Evolutionary conservation across 768 basidiomycete genomes (phyloP), one percentile per base, ranked within the genome.

Genomic region (Termitomyces sp.): DNA sequence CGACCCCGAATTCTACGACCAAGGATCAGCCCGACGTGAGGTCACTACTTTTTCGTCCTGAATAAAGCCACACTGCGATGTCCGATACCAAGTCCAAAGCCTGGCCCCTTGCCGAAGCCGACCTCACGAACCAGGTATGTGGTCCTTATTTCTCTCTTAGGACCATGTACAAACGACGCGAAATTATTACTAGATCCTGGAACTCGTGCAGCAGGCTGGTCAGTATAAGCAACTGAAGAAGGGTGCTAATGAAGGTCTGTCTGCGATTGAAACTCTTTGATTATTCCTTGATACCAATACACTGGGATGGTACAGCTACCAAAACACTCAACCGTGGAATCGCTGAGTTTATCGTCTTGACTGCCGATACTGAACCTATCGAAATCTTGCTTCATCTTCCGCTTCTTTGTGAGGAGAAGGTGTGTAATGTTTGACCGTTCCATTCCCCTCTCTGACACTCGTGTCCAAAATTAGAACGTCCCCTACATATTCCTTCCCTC

Each of bases 201-300:
- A 98, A 69, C 81, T 98, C 58, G 90, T 97, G 34, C 93, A 97
- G 71, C 92, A 96, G 75, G 95, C 96, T 44, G 80, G 85, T n/a
- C 89, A 95, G 74, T 97, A 96, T 80, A 98, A 98, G 77, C 95
- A 98, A 74, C 78, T 98, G 50, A 98, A 98, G 79, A 98, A 98
- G 78, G 96, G 97, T 61, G 97, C 97, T 45, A 99, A 99, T 75
- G 97, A 99, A 84, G 91, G 93, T 91, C 51, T 37, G 80, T 68
- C 41, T 18, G 31, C 54, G 34, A n/a, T n/a, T 2, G 30, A 33
- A 20, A 16, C 30, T 30, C 13, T 3, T 31, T 50, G 24, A 16
- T 42, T 55, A 4, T 31, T 55, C 24, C 15, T 37, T 57, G 20
- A 22, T 15, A 54, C 22, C 2, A 5, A 55, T 65, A 54, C 63